phyloP scores from a whole-genome alignment of 345 rosid genomes.

The Noccaea bulbosa region DNA sequence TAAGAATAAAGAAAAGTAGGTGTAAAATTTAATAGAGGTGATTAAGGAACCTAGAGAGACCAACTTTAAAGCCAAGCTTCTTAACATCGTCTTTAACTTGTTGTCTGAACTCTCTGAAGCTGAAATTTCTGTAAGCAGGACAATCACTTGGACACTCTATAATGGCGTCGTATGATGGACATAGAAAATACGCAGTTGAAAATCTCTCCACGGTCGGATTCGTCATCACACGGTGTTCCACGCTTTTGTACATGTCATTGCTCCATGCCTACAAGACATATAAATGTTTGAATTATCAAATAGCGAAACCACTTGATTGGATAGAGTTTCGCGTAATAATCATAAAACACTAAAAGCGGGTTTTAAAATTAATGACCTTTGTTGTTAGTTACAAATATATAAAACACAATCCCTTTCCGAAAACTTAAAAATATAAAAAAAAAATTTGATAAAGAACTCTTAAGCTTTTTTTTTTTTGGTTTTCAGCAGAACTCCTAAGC shows the following conservation, averaged over 20 bases:
- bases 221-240: slow-evolving; percentile 75
- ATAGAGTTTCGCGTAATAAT: no score
- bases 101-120: slow-evolving; percentile 70
- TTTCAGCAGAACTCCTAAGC: no score
- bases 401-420: no score
- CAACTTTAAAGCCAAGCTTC: slow-evolving; percentile 75
- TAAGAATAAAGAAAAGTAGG: background rate
- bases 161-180: slow-evolving; percentile 76
- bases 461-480: no score
- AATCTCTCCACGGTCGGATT: slow-evolving; percentile 75
- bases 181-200: slow-evolving; percentile 88
- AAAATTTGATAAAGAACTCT: no score
- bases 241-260: slow-evolving; percentile 84
- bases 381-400: no score
- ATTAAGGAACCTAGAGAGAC: slow-evolving; percentile 74
- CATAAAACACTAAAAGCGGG: no score
- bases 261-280: slow-evolving; percentile 78
- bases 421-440: no score
- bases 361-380: no score
- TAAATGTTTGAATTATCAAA: background rate
- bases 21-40: slow-evolving; percentile 30
- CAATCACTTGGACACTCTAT: slow-evolving; percentile 56
- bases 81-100: slow-evolving; percentile 86
- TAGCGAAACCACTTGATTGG: no score
- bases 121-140: slow-evolving; percentile 64